Base-by-base conservation (phyloP, 768 basidiomycete genomes). In the Leccinum broughii region DNA sequence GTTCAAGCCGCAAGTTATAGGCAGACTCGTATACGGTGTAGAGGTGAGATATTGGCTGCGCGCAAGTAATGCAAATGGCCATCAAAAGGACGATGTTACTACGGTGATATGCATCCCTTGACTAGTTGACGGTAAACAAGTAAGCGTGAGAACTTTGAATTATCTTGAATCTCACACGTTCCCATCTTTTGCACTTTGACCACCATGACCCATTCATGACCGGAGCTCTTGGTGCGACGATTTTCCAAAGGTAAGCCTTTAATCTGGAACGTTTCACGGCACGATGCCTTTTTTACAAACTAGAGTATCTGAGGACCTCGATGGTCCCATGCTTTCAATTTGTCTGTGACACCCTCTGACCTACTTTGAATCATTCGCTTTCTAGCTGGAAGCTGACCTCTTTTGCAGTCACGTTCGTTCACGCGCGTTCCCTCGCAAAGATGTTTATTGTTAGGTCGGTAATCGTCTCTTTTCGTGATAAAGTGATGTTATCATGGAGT, bases 21-120 rank as follows among this genome's bases (percentile, higher is more conserved):
- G 83, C 84, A 5, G 90, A 87, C 65, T 89, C 80, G 71, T 95
- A 94, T 58, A 92, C 81, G 0, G 92, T 93, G 73, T 93, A 94
- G 17, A 94, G 81, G 67, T 85, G 85, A 0, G 83, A 77, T 14
- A 83, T 78, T n/a, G 83, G 79, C 17, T 75, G 76, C 0, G 90
- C 86, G 69, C 93, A 95, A 50, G 77, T 84, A 28, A 86, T 92
- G 76, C 92, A 95, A 63, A 94, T 85, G 17, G 91, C 87, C 91
- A 93, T 92, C 13, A 48, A n/a, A 13, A 8, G 17, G n/a, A 17
- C 28, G 17, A 4, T 7, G 4, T 32, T 6, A 32, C 30, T 32
- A 5, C 34, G 4, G n/a, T 34, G 6, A 37, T 35, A 35, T 14
- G 26, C 55, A 51, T 58, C 22, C 24, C 48, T 49, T 24, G 48